Evolutionary conservation across 2,329 filamentous ascomycete genomes (phyloP), one percentile per base, ranked within the genome.

Genomic region (Bipolaris cookei): DNA sequence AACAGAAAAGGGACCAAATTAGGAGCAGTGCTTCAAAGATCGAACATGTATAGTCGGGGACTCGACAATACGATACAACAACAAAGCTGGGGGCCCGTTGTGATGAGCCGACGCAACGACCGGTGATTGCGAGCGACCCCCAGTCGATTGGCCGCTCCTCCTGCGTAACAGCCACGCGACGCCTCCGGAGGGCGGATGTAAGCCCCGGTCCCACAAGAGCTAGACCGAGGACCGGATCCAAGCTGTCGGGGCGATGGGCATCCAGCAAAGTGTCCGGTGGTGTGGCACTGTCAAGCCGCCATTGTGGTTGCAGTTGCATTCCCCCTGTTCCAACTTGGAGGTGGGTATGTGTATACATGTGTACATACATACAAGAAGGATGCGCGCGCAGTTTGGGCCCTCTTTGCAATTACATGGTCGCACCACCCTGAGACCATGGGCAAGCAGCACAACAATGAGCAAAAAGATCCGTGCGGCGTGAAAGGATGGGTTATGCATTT

Each of bases 211-310:
- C 49, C 49, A 63, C 67, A 56, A 32, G 58, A 63, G 34, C 51
- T 65, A 67, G 52, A 54, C 41, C 30, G 51, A 54, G 64, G 67
- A 71, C 71, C 68, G 61, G 59, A 67, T 56, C 73, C 73, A 70
- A 49, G 65, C 59, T 63, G 69, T 63, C 70, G 73, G 73, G 65
- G 51, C 54, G 61, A 38, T 60, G 59, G 25, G 55, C 54, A 55
- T 59, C 57, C 55, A 67, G 66, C 69, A 67, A 69, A 68, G 67
- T 69, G 63, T 71, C 69, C 71, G 72, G 63, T 65, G 67, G 62
- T 65, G 67, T 74, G 73, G 73, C 67, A 70, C 66, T 69, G 65
- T 67, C 65, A 70, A 63, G 68, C 71, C 69, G 67, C 62, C 65
- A 68, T 70, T 56, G 65, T 71, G 70, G 70, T 61, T 66, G 63